Base-by-base conservation (phyloP, 140 eudicot species). In the Erigeron philadelphicus region DNA sequence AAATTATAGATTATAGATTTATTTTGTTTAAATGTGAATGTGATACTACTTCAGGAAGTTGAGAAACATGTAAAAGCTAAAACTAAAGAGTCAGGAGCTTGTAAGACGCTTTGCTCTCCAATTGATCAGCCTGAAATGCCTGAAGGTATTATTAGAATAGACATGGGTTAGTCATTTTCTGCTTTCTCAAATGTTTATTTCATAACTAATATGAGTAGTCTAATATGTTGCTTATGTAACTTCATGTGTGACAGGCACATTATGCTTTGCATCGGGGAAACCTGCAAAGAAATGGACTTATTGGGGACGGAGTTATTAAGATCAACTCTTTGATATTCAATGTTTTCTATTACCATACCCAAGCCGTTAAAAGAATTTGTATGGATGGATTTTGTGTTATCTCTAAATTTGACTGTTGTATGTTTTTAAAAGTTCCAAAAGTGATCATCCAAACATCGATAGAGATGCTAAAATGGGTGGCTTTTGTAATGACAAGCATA, bases 271-370 rank as follows among this genome's bases (percentile, higher is more conserved):
- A 9, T 90, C 97, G 0, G 97, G 96, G 2, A 90, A 85, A 65
- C 96, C 94, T 15, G 97, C 96, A 7, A 87, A 75, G 70, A 90
- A 84, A 66, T 90, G 97, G 97, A 85, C 90, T 6, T 90, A 85
- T 76, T 90, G 97, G 97, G 97, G 97, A 9, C 76, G 96, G 45
- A 90, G 96, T 23, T 90, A 90, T 61, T 82, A 73, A 66, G 35
- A 55, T 3, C 6, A 62, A 53, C 8, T 41, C 21, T 64, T 53
- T 9, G 8, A 8, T 5, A 48, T 4, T 46, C 12, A 9, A 46
- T 46, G 52, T n/a, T n/a, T n/a, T n/a, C n/a, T n/a, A n/a, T n/a
- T n/a, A n/a, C n/a, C n/a, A n/a, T n/a, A n/a, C n/a, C n/a, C n/a
- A n/a, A n/a, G n/a, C n/a, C n/a, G n/a, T n/a, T n/a, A n/a, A n/a